Base-by-base conservation (phyloP, 2,329 filamentous ascomycete species). In the Fusarium nelsonii region DNA sequence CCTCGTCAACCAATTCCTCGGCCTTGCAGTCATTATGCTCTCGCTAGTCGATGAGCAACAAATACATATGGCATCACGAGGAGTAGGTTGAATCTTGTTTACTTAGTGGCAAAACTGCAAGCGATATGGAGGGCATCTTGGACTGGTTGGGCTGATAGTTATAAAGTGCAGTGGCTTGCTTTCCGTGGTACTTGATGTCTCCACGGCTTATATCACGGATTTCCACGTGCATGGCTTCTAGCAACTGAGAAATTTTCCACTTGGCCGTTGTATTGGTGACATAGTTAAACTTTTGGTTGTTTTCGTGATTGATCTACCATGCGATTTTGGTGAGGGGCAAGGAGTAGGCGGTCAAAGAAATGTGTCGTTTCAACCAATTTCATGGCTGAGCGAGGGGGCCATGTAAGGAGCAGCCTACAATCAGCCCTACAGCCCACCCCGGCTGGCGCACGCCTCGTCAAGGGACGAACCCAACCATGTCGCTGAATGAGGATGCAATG, bases 101-200 rank as follows among this genome's bases (percentile, higher is more conserved):
- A 69, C 69, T 70, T 74, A 68, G 65, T 73, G 69, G 68, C 73
- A 75, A 73, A 73, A 75, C 68, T 76, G 68, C 72, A 69, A 78
- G 74, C 75, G 76, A 72, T 71, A 70, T 50, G 72, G 70, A 73
- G 65, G 69, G 57, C 50, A 71, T 71, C 63, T 73, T 69, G 65
- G 69, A 71, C 68, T 69, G 50, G 60, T 62, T 74, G 58, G 73
- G 66, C 64, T 65, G 70, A 74, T 32, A 69, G 73, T 69, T 70
- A 68, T 72, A 56, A 71, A 68, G 55, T 70, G 70, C 60, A 62
- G 69, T 65, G 62, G 67, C 68, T 68, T 74, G 57, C 54, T 70
- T 71, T 70, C 53, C 57, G 68, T 70, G 57, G 72, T 76, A 68
- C 67, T 69, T 66, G 67, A 68, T 64, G 67, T 74, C 46, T 68